Evolutionary conservation across 1,284 basidiomycete genomes (phyloP), one percentile per base, ranked within the genome.

Genomic region (Trichosporon faecale): DNA sequence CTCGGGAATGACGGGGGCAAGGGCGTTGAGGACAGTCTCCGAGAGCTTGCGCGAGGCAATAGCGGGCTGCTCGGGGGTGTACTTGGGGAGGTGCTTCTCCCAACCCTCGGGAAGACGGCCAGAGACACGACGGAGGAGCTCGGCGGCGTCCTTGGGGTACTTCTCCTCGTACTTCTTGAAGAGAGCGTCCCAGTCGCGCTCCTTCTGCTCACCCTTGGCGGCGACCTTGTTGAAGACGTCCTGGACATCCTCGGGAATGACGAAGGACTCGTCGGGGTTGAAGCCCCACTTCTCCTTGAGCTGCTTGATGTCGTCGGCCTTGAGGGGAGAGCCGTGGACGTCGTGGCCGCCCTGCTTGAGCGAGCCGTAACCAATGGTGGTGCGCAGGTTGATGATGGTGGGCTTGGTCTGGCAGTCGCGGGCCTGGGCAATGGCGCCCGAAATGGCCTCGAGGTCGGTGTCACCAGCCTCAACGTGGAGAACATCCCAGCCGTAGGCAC

Each of bases 321-420:
- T 97, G 78, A 98, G 88, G 71, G 95, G 92, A 80, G 91, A 79
- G 77, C 95, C 95, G 85, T 98, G 95, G 74, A 97, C 93, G 76
- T 92, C 92, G 79, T 96, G 94, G 21, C 92, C 93, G 76, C 95
- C 95, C 85, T 94, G 91, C 80, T 89, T 88, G 86, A 92, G 91
- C 64, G 95, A 97, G 72, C 95, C 95, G 82, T 88, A 98, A 68
- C 95, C 95, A 76, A 98, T 98, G 72, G 91, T 96, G 72, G 95
- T 98, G 81, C 87, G 89, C 70, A 96, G 85, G 75, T 89, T 88
- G 83, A 97, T 92, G 77, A 98, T 86, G 46, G 93, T 93, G 63
- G 95, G 95, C 86, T 94, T 94, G 84, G 80, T 87, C 81, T 88
- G 91, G 82, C 90, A 89, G 82, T 88, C 86, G 78, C 90, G 89